A percentile compares a stretch with the other conserved stretches of the same genome.
phyloP scores from a whole-genome alignment of 176 grass and related monocot species.

The Cenchrus fungigraminus region DNA sequence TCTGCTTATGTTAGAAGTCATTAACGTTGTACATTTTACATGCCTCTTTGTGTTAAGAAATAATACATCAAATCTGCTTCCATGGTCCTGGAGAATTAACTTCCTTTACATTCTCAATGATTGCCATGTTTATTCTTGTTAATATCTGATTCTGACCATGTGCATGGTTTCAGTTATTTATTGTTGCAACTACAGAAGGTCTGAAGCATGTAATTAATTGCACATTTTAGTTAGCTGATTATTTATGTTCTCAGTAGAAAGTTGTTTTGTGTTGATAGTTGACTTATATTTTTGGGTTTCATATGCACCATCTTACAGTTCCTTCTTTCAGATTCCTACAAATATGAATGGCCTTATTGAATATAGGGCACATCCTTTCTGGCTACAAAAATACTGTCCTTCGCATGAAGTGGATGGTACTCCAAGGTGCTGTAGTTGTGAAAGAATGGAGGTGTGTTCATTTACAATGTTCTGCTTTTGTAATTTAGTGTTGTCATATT shows the following conservation, averaged over 20 bases:
- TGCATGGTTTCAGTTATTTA: not conserved
- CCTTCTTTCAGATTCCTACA: constrained; percentile 79
- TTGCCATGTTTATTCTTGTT: constrained; percentile 28
- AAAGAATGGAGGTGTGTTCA: constrained; percentile 90
- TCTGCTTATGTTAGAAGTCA: constrained; percentile 1
- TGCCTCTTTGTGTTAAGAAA: not conserved
- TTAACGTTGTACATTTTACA: constrained; percentile 22
- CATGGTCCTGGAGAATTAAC: not conserved
- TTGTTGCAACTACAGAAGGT: not conserved
- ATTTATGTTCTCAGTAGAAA: constrained; percentile 13
- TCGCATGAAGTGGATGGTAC: constrained; percentile 93
- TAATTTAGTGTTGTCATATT: not conserved
- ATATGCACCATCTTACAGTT: constrained; percentile 30
- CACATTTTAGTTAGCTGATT: constrained; percentile 5
- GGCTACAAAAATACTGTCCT: constrained; percentile 97
- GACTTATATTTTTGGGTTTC: constrained; percentile 9
- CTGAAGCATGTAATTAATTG: constrained; percentile 21
- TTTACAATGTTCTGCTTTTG: constrained; percentile 15
- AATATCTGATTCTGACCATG: constrained; percentile 9
- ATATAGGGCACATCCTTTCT: constrained; percentile 95
- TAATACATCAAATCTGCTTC: constrained; percentile 8
- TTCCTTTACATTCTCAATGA: not conserved
- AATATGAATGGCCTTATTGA: constrained; percentile 86
- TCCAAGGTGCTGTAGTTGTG: constrained; percentile 96
- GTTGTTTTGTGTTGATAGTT: constrained; percentile 24